These are phyloP conservation scores for Fabrea salina DNA, from an alignment of 169 alveolate genomes.

Conservation along the genomic window DNA sequence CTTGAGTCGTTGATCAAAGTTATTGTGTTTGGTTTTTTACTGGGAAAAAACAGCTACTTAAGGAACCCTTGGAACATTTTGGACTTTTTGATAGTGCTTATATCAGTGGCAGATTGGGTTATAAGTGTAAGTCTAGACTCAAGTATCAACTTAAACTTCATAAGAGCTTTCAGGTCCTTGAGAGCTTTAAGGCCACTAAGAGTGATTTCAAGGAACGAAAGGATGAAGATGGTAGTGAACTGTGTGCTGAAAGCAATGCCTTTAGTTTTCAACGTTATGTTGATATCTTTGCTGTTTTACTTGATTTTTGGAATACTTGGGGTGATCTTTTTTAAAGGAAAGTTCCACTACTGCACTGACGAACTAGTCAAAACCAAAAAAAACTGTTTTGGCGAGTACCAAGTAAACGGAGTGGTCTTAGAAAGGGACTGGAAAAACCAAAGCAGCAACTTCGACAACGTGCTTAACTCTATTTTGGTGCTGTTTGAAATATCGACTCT, in stretches of 20 bases:
- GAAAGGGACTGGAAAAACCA: conserved; percentile 54
- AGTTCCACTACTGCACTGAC: conserved; percentile 63
- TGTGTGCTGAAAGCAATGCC: conserved; percentile 72
- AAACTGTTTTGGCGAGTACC: conserved; percentile 41
- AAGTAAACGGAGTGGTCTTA: not conserved
- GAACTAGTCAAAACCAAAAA: not conserved
- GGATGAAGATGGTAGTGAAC: conserved; percentile 68
- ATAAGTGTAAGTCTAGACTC: not conserved
- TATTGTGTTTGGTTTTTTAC: conserved; percentile 48
- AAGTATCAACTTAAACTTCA: conserved; percentile 27
- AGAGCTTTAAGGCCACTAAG: conserved; percentile 84
- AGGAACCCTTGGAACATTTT: conserved; percentile 69
- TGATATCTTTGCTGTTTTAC: conserved; percentile 65
- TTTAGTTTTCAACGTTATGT: conserved; percentile 68
- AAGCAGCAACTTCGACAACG: conserved; percentile 70
- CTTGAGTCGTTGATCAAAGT: conserved; percentile 40
- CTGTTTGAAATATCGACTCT: conserved; percentile 77
- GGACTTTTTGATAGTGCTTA: conserved; percentile 62
- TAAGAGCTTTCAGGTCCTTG: conserved; percentile 67
- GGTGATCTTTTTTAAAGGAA: conserved; percentile 63
- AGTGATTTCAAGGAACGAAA: conserved; percentile 73
- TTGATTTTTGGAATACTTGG: conserved; percentile 82
- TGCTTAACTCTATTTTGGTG: conserved; percentile 63
- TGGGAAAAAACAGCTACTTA: conserved; percentile 50
- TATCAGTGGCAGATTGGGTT: not conserved